Evolutionary conservation across 495 filamentous ascomycete species (phyloP), one percentile per base, ranked within the genome.

Genomic region (Aspergillus haitiensis): DNA sequence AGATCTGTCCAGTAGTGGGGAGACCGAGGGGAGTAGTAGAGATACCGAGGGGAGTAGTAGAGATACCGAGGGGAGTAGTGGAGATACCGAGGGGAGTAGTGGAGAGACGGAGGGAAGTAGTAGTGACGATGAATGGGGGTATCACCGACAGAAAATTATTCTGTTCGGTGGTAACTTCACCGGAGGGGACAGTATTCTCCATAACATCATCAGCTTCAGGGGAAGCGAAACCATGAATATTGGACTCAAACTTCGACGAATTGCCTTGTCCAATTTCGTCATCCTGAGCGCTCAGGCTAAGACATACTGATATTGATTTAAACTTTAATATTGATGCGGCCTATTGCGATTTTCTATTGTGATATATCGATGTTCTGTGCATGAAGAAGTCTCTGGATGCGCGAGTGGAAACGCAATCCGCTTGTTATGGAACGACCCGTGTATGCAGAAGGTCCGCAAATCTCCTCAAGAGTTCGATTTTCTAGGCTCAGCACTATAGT

Each of bases 171-270:
- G 42, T 45, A 45, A 15, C 13, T 7, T 5, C 16, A n/a, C 6
- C 42, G 12, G 42, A 9, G 7, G 13, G 42, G 42, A 45, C 42
- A 45, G 7, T 45, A 15, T 45, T 45, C 42, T 45, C 16, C 42
- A 45, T 45, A 5, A 7, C 7, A 15, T 45, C 12, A 9, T 45
- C 42, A 45, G 16, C 13, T n/a, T n/a, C 42, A 7, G 16, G 7
- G 42, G 42, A 45, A n/a, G 42, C 42, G 11, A 45, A n/a, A 45
- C 6, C 16, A 45, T 34, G 27, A 34, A 52, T 35, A 6, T 52
- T 34, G 27, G 11, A 8, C 48, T 52, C 48, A 35, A 34, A n/a
- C 27, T 52, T 34, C 48, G 35, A 52, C 48, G 33, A 52, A 52
- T 33, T 12, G 48, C 27, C 21, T 21, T 34, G 7, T 52, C 33